Conservation (phyloP, 495 filamentous ascomycete species). For the Penicillium canariense region DNA sequence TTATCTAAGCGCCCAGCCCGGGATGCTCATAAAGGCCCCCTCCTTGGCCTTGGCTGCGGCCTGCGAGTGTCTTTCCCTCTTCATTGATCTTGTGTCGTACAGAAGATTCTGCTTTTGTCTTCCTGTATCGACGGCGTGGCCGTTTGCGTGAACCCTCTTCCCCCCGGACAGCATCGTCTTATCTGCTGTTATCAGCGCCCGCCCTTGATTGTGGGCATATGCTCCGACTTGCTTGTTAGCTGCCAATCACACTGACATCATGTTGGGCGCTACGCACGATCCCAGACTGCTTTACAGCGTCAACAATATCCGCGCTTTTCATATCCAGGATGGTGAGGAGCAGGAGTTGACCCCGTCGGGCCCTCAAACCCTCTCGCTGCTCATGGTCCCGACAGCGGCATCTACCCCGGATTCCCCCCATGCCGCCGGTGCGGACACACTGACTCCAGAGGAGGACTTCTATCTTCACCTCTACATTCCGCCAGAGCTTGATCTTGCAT, state of each 20-base stretch:
- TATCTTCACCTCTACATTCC: conserved; percentile 91
- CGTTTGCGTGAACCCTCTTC: not conserved
- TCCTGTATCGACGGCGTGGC: not conserved
- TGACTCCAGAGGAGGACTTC: conserved; percentile 77
- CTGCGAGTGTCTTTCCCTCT: conserved; percentile 5
- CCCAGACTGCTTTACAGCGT: conserved; percentile 82
- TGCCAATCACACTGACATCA: conserved; percentile 2
- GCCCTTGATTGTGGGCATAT: conserved; percentile 5
- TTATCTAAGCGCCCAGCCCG: conserved; percentile 33
- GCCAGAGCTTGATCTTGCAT: conserved; percentile 86
- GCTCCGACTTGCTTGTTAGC: not conserved
- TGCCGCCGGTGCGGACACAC: conserved; percentile 32
- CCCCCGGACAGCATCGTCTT: conserved; percentile 20
- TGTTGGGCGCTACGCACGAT: conserved; percentile 46
- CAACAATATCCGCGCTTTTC: conserved; percentile 78
- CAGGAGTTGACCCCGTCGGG: conserved; percentile 77
- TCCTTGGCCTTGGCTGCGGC: conserved; percentile 11
- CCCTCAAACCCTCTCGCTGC: conserved; percentile 80
- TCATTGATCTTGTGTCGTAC: not conserved
- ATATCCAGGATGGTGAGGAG: conserved; percentile 85
- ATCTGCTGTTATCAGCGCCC: conserved; percentile 18
- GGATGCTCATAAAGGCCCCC: conserved; percentile 20
- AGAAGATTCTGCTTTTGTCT: not conserved
- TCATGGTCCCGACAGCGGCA: conserved; percentile 89
- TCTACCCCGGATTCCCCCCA: conserved; percentile 62